Percentiles rank a stretch among this genome's conserved stretches.
Conservation (phyloP, 1,139 yeast genomes). For the Sugiyamaella neomexicana region DNA sequence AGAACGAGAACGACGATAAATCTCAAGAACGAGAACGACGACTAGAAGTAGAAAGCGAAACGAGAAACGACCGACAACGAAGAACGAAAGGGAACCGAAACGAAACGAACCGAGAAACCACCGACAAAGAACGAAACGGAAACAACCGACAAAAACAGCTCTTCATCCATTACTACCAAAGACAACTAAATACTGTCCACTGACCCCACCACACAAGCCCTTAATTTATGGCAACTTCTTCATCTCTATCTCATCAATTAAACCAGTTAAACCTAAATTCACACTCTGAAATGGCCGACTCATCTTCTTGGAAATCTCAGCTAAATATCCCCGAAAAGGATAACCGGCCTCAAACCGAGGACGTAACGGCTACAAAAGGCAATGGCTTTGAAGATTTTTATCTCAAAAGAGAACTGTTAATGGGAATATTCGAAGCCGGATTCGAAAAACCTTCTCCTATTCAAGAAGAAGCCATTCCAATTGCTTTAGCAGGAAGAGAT, state of each 20-base stretch:
- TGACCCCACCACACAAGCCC: too few species aligned
- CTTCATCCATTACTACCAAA: too few species aligned
- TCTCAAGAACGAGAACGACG: too few species aligned
- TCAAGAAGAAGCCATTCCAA: slow-evolving; percentile 96
- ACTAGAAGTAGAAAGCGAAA: too few species aligned
- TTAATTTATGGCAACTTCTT: too few species aligned
- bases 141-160: too few species aligned
- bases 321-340: slow-evolving; percentile 82
- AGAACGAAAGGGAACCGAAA: too few species aligned
- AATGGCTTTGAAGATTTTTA: slow-evolving; percentile 89
- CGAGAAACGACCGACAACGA: too few species aligned
- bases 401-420: slow-evolving; percentile 85
- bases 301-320: slow-evolving; percentile 61
- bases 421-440: slow-evolving; percentile 99
- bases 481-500: slow-evolving; percentile 93
- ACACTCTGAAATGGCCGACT: slow-evolving; percentile 2
- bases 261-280: neutral
- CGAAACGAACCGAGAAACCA: too few species aligned
- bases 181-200: too few species aligned
- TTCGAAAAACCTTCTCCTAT: slow-evolving; percentile 98
- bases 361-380: slow-evolving; percentile 89
- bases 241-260: slow-evolving; percentile 1
- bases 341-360: slow-evolving; percentile 93
- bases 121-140: too few species aligned
- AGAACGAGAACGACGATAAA: too few species aligned